phyloP scores from a whole-genome alignment of 192 early-diverging fungal species.

The Spinellus fusiger region DNA sequence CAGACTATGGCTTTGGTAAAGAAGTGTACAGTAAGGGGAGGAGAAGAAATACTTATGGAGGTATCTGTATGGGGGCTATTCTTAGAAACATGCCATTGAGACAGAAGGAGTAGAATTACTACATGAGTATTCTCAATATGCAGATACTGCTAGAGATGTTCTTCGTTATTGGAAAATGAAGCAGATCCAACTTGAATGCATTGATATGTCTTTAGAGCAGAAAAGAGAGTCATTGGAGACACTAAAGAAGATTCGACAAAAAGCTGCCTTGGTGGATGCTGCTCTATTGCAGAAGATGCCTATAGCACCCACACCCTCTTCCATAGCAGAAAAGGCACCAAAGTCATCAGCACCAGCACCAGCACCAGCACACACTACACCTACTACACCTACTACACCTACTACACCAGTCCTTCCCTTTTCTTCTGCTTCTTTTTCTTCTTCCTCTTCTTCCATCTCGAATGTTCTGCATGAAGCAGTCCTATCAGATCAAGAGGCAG shows the following conservation, averaged over 20 bases:
- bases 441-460: neutral
- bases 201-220: neutral
- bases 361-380: neutral
- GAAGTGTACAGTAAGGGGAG: neutral
- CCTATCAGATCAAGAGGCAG: neutral
- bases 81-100: neutral
- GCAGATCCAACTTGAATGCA: neutral
- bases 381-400: neutral
- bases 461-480: neutral
- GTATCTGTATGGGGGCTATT: neutral
- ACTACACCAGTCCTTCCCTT: no score
- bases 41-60: neutral
- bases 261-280: neutral
- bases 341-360: neutral
- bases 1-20: constrained; percentile 6
- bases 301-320: no score
- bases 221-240: neutral
- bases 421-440: no score
- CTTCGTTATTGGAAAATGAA: neutral
- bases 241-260: neutral
- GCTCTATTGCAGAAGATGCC: no score
- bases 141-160: constrained; percentile 1
- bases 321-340: no score
- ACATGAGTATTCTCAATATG: constrained; percentile 11
- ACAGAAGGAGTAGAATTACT: constrained; percentile 2